These are phyloP conservation scores for Lenwebbia sp. DNA, from an alignment of 345 rosid genomes.

Conservation along the genomic window DNA sequence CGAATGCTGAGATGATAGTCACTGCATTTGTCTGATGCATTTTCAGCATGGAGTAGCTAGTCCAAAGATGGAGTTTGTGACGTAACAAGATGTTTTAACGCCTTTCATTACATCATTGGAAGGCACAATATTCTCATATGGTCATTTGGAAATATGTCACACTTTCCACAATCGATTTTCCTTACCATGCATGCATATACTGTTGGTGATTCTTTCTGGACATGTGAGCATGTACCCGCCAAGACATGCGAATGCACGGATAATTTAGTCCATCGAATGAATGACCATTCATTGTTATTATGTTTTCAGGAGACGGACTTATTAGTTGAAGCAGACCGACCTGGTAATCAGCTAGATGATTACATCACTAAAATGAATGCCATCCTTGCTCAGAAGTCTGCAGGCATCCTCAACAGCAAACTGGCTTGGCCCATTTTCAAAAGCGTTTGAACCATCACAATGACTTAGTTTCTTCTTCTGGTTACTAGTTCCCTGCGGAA, in stretches of 20 bases:
- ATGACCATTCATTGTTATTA: neutral
- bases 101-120: neutral
- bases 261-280: neutral
- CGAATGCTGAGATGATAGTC: neutral
- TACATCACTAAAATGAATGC: slow-evolving; percentile 58
- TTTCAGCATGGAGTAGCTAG: neutral
- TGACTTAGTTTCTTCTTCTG: slow-evolving; percentile 60
- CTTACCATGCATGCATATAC: neutral
- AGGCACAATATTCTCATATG: neutral
- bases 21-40: neutral
- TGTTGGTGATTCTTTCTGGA: neutral
- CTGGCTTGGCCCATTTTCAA: slow-evolving; percentile 74
- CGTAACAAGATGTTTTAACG: neutral
- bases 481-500: slow-evolving; percentile 30
- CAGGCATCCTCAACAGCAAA: slow-evolving; percentile 78
- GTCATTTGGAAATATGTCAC: neutral
- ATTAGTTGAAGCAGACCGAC: slow-evolving; percentile 88
- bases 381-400: slow-evolving; percentile 83
- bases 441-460: slow-evolving; percentile 85
- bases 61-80: neutral
- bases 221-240: neutral
- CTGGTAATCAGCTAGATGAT: slow-evolving; percentile 87
- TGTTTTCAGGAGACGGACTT: slow-evolving; percentile 79
- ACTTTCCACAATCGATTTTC: neutral
- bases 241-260: neutral